These are phyloP conservation scores for Mrakia frigida DNA, from an alignment of 768 basidiomycete species.

Conservation along the genomic window DNA sequence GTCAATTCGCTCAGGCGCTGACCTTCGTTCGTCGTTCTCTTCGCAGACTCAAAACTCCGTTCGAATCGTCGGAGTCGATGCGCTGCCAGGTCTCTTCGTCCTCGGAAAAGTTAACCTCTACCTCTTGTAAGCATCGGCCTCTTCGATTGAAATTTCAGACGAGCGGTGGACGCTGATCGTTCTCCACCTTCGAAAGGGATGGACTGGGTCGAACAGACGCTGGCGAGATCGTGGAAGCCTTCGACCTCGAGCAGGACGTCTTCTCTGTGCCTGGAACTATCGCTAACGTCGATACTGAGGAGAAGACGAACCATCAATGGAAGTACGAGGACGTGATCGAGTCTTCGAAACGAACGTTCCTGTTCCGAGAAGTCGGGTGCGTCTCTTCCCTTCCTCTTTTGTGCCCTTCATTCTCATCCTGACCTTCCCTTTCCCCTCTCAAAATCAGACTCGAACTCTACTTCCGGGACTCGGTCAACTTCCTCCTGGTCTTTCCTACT, in stretches of 20 bases:
- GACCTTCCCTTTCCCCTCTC: not conserved
- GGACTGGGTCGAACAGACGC: constrained; percentile 79
- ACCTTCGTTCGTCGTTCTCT: not conserved
- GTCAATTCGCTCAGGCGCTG: constrained; percentile 4
- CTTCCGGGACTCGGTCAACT: constrained; percentile 83
- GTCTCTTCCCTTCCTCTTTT: constrained; percentile 41
- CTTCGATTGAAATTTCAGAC: not conserved
- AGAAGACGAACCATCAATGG: constrained; percentile 79
- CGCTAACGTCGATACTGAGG: constrained; percentile 64
- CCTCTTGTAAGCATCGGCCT: constrained; percentile 47
- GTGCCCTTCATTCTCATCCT: not conserved
- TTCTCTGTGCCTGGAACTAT: constrained; percentile 73
- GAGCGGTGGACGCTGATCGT: not conserved
- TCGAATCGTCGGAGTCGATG: constrained; percentile 82
- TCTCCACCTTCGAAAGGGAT: constrained; percentile 50
- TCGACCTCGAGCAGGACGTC: constrained; percentile 72
- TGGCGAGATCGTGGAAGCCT: constrained; percentile 81
- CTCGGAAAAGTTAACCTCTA: constrained; percentile 80
- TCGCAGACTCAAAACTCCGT: constrained; percentile 71
- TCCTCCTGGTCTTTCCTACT: constrained; percentile 74
- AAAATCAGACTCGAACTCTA: constrained; percentile 80
- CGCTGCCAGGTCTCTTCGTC: constrained; percentile 83
- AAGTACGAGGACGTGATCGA: constrained; percentile 69
- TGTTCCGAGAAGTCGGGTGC: constrained; percentile 88
- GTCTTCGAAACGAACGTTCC: constrained; percentile 72